Percentiles rank a stretch among this genome's conserved stretches.
These are phyloP conservation scores for Polygonum maritimum DNA, from an alignment of 148 eudicot genomes.

Conservation along the genomic window DNA sequence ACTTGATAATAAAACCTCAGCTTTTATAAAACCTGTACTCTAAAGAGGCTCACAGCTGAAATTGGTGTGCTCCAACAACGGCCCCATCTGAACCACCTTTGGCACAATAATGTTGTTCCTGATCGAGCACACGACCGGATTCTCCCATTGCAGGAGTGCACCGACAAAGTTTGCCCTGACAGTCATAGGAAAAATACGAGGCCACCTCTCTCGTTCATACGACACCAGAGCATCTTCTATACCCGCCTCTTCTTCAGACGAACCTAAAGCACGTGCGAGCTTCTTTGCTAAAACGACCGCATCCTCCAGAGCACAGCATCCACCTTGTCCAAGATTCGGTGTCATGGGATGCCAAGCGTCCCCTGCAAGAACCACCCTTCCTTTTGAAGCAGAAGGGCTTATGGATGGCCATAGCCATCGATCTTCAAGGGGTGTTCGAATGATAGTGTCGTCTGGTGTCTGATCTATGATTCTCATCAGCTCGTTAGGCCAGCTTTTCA, in stretches of 20 bases:
- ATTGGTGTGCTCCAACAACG: conserved; percentile 13
- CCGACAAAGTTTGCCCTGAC: conserved; percentile 9
- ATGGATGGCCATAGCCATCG: conserved; percentile 32
- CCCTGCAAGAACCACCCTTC: conserved; percentile 12
- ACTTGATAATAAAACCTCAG: neutral
- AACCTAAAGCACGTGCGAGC: neutral
- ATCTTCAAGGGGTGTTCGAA: conserved; percentile 52
- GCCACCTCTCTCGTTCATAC: conserved; percentile 15
- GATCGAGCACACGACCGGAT: conserved; percentile 9
- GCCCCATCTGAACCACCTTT: conserved; percentile 8
- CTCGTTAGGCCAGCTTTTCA: conserved; percentile 54
- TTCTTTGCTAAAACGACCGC: conserved; percentile 11
- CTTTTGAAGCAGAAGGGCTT: conserved; percentile 11
- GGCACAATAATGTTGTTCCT: conserved; percentile 10
- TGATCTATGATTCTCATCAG: conserved; percentile 36
- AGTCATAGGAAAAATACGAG: neutral
- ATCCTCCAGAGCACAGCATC: conserved; percentile 16
- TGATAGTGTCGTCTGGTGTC: conserved; percentile 61
- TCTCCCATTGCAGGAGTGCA: conserved; percentile 14
- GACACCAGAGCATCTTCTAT: neutral
- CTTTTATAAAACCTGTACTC: neutral
- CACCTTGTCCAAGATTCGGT: conserved; percentile 18
- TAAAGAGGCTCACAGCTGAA: conserved; percentile 33
- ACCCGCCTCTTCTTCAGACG: neutral
- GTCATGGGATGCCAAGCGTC: conserved; percentile 21